These are phyloP conservation scores for Dryas integrifolia DNA, from an alignment of 331 rosid genomes.

Conservation along the genomic window DNA sequence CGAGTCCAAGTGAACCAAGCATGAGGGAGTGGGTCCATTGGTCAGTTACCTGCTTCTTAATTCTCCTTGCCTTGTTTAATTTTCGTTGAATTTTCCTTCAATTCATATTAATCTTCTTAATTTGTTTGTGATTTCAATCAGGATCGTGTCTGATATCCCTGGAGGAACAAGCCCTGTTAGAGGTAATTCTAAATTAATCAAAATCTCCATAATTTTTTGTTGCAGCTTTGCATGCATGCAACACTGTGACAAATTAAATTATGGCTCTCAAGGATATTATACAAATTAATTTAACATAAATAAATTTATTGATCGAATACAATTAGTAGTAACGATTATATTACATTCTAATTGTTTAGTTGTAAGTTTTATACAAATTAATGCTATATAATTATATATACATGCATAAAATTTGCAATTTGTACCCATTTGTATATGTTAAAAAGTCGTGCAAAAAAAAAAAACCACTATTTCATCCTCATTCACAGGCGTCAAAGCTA, in stretches of 20 bases:
- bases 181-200: conserved; percentile 36
- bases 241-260: not conserved
- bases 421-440: not conserved
- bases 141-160: conserved; percentile 87
- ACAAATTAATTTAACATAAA: no score
- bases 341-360: no score
- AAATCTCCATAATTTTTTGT: not conserved
- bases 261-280: no score
- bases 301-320: no score
- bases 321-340: no score
- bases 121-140: conserved; percentile 21
- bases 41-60: conserved; percentile 22
- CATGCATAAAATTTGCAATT: no score
- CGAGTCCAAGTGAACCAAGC: conserved; percentile 94
- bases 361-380: no score
- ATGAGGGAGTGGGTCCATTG: conserved; percentile 91
- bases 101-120: not conserved
- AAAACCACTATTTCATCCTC: not conserved
- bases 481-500: not conserved
- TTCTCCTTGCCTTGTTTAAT: not conserved
- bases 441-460: not conserved
- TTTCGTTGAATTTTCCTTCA: no score
- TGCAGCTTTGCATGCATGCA: conserved; percentile 16
- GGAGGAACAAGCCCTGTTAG: conserved; percentile 63
- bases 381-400: no score